phyloP scores from a whole-genome alignment of 805 yeast species.

The Candida chauliodis region DNA sequence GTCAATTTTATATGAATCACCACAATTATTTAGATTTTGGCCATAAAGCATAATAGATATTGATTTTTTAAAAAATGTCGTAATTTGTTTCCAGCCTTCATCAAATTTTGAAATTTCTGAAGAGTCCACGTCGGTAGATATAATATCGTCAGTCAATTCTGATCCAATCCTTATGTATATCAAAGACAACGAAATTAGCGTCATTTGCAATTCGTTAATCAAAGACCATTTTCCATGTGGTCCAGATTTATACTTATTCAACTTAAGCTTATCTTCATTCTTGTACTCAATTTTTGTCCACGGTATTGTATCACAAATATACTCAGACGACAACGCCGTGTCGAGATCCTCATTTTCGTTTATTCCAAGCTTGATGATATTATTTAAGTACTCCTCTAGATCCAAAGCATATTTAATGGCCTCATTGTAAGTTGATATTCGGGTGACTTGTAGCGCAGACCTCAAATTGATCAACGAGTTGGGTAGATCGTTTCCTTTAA shows the following conservation, averaged over 20 bases:
- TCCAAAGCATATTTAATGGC: constrained; percentile 27
- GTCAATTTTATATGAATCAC: constrained; percentile 1
- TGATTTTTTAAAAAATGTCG: constrained; percentile 28
- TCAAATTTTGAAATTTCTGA: constrained; percentile 15
- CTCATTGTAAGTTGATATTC: constrained; percentile 18
- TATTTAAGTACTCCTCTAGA: constrained; percentile 29
- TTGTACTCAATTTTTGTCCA: neutral
- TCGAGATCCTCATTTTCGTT: neutral
- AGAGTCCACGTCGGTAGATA: constrained; percentile 21
- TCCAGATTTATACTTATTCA: neutral
- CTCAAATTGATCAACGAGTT: constrained; percentile 15
- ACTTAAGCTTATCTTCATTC: neutral
- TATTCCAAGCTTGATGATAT: neutral
- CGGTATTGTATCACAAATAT: neutral
- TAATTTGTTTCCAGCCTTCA: constrained; percentile 36
- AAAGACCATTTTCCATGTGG: constrained; percentile 24
- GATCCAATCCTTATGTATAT: constrained; percentile 32
- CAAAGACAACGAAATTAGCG: constrained; percentile 22
- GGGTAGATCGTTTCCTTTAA: neutral
- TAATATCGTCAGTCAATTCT: constrained; percentile 31
- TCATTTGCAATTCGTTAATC: constrained; percentile 26
- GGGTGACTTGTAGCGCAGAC: constrained; percentile 13
- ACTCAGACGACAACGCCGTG: neutral
- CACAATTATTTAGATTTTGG: neutral
- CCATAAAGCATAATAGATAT: constrained; percentile 27